Percentiles rank a stretch among this genome's conserved stretches.
Conservation (phyloP, 2,329 filamentous ascomycete species). For the Thelonectria olida region DNA sequence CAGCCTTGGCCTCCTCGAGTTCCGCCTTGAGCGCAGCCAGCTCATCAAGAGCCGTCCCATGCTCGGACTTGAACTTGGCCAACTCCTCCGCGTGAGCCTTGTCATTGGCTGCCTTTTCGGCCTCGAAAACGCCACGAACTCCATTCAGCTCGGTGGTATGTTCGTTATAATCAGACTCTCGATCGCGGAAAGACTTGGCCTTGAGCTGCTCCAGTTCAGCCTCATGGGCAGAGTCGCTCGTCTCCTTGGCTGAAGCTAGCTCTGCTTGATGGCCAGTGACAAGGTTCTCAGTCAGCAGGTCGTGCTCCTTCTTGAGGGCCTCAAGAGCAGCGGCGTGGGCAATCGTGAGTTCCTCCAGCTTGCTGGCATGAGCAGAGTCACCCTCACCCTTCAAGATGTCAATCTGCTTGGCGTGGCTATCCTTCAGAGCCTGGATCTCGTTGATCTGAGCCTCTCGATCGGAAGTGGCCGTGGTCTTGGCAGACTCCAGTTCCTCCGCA, state of each 20-base stretch:
- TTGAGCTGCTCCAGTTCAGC: slow-evolving; percentile 47
- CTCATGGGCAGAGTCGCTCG: slow-evolving; percentile 38
- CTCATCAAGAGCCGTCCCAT: slow-evolving; percentile 29
- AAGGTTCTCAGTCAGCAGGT: slow-evolving; percentile 48
- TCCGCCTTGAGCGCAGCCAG: slow-evolving; percentile 9
- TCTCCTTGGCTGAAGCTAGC: slow-evolving; percentile 43
- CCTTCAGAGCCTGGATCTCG: slow-evolving; percentile 65
- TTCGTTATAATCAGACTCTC: slow-evolving; percentile 43
- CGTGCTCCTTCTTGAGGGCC: slow-evolving; percentile 52
- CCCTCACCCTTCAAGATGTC: slow-evolving; percentile 55
- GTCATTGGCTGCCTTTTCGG: slow-evolving; percentile 52
- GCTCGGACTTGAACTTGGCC: slow-evolving; percentile 43
- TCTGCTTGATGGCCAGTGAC: slow-evolving; percentile 44
- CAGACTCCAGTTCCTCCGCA: slow-evolving; percentile 66
- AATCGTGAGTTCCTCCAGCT: slow-evolving; percentile 54
- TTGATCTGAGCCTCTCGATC: slow-evolving; percentile 58
- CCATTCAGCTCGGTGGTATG: slow-evolving; percentile 50
- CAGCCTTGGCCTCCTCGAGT: slow-evolving; percentile 52
- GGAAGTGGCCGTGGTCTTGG: slow-evolving; percentile 61
- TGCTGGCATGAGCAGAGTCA: slow-evolving; percentile 49
- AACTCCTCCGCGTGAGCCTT: slow-evolving; percentile 47
- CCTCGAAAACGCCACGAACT: slow-evolving; percentile 52
- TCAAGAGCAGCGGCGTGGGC: slow-evolving; percentile 56
- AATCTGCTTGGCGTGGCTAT: slow-evolving; percentile 61
- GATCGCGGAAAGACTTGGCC: slow-evolving; percentile 41